Percentiles rank a stretch among this genome's conserved stretches.
phyloP scores from a whole-genome alignment of 305 asterid species.

The Fraxinus paxiana region DNA sequence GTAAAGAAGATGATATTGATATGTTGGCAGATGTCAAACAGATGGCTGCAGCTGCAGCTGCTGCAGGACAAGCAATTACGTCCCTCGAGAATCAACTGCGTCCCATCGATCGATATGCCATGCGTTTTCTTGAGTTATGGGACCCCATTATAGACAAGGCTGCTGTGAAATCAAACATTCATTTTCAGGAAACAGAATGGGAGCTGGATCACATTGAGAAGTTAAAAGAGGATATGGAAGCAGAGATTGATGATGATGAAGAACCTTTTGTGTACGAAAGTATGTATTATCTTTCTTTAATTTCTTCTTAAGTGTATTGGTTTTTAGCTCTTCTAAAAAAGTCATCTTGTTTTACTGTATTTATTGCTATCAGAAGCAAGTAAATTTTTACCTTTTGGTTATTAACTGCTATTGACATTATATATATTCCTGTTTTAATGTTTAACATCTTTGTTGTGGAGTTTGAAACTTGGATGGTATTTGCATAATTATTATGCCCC shows the following conservation, averaged over 20 bases:
- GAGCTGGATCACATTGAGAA: conserved; percentile 92
- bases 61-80: conserved; percentile 75
- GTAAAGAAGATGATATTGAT: conserved; percentile 78
- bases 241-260: conserved; percentile 95
- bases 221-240: conserved; percentile 99
- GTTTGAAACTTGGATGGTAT: background rate
- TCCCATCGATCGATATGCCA: conserved; percentile 90
- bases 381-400: conserved; percentile 6
- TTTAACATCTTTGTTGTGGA: conserved; percentile 10
- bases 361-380: background rate
- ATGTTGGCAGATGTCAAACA: conserved; percentile 95
- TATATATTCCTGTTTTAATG: background rate
- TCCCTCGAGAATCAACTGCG: conserved; percentile 89
- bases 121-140: conserved; percentile 87
- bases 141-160: conserved; percentile 86
- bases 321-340: conserved; percentile 5
- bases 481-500: background rate
- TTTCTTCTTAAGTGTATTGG: conserved; percentile 5
- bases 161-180: conserved; percentile 51
- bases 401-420: conserved; percentile 16
- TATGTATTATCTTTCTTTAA: conserved; percentile 39
- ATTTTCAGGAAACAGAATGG: conserved; percentile 88
- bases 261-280: conserved; percentile 93
- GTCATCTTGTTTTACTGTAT: background rate
- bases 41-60: conserved; percentile 95